Base-by-base conservation (phyloP, 139 green algal genomes). In the Spirogloea muscicola region DNA sequence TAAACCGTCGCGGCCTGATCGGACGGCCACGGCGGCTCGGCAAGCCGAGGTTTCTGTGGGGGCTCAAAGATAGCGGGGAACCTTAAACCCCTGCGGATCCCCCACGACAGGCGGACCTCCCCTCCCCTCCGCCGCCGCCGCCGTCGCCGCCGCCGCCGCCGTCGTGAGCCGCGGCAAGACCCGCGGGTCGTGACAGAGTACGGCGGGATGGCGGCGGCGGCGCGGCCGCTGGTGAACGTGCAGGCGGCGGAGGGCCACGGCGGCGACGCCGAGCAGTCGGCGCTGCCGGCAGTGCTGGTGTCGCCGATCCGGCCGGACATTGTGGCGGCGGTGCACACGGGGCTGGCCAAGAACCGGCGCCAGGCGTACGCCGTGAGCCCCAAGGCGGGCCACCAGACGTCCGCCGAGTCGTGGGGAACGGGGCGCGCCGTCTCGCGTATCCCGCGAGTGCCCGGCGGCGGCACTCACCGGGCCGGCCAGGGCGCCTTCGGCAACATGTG, bases 401-500 rank as follows among this genome's bases (percentile, higher is more conserved):
- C 92, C 34, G 95, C 95, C 61, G 95, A 97, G 88, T 99, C 95
- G 1, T 99, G 95, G 95, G 95, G 95, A 58, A 99, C 95, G 40
- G 95, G 95, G 57, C 91, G 95, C 62, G 95, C 95, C 49, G 95
- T 99, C 77, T 99, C 95, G 29, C 95, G 95, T 95, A 99, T 99
- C 82, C 95, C 95, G 25, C 95, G 95, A 87, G 95, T 99, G 43
- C 95, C 95, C 41, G 95, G 94, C 51, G 92, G 89, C 75, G 92
- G 91, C 69, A 97, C 93, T 34, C 94, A 99, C 89, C 84, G 94
- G 40, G 94, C 94, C 21, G 95, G 95, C 41, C 95, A 99, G 89
- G 95, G 88, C 84, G 95, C 95, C 49, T 99, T 98, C 78, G 95
- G 95, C 64, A 99, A 99, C 91, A 99, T 99, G 95, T 96, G 92